Evolutionary conservation across 805 yeast genomes (phyloP).

Genomic region (Candida jianshihensis): DNA sequence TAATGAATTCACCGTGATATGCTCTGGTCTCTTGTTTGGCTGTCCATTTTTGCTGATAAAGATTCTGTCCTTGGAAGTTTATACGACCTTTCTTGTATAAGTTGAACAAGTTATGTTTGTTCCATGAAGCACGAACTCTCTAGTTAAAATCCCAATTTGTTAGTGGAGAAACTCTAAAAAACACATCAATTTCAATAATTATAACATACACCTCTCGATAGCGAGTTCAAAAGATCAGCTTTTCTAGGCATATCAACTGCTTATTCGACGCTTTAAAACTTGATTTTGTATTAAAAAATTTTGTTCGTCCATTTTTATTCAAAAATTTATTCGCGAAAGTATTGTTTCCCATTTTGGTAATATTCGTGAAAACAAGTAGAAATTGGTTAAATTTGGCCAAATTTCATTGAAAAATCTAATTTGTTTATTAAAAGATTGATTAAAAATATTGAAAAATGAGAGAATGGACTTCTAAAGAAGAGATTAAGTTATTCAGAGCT

Average conservation of each 20-base stretch:
- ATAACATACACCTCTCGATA: slow-evolving; percentile 42
- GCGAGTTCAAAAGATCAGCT: slow-evolving; percentile 48
- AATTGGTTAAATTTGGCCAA: too few species aligned
- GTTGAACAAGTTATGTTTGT: slow-evolving; percentile 86
- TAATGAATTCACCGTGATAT: slow-evolving; percentile 90
- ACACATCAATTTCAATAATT: not conserved
- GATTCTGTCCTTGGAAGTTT: slow-evolving; percentile 51
- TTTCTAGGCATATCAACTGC: slow-evolving; percentile 47
- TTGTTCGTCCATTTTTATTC: too few species aligned
- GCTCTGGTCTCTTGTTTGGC: slow-evolving; percentile 90
- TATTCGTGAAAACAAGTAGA: not conserved
- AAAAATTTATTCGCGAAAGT: too few species aligned
- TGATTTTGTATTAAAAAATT: too few species aligned
- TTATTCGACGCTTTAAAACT: not conserved
- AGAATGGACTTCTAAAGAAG: slow-evolving; percentile 56
- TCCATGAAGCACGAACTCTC: slow-evolving; percentile 82
- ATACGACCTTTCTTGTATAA: slow-evolving; percentile 64
- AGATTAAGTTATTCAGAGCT: slow-evolving; percentile 52
- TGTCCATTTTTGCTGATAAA: slow-evolving; percentile 86
- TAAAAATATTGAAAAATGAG: slow-evolving; percentile 8
- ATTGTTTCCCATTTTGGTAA: not conserved
- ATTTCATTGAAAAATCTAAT: too few species aligned
- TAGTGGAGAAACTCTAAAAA: not conserved
- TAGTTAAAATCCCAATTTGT: not conserved
- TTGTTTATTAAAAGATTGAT: too few species aligned